phyloP scores from a whole-genome alignment of 1,284 basidiomycete species.

The Cerrena zonata region DNA sequence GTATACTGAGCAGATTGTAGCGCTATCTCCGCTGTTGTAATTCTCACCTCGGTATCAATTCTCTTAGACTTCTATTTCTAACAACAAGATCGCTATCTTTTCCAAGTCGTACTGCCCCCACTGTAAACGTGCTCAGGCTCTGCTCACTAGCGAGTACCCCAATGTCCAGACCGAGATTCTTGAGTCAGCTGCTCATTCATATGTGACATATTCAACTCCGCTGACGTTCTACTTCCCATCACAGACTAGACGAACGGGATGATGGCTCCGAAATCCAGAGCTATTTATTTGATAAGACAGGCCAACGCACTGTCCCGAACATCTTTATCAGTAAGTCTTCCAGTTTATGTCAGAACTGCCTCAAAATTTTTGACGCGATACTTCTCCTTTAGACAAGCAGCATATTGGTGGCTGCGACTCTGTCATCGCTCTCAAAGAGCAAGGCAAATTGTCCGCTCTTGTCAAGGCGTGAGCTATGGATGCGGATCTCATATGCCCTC shows the following conservation, averaged over 20 bases:
- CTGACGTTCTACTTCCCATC: background rate
- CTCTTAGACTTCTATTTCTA: conserved; percentile 43
- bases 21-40: background rate
- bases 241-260: conserved; percentile 40
- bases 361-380: background rate
- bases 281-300: conserved; percentile 55
- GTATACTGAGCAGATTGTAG: too few species aligned
- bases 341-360: conserved; percentile 1
- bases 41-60: background rate
- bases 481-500: too few species aligned
- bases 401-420: conserved; percentile 45
- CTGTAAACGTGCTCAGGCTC: conserved; percentile 51
- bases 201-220: background rate
- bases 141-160: conserved; percentile 48
- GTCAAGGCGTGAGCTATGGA: conserved; percentile 24
- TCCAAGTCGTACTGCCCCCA: conserved; percentile 64
- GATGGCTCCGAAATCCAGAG: conserved; percentile 55
- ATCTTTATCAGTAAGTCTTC: conserved; percentile 58
- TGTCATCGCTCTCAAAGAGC: conserved; percentile 22
- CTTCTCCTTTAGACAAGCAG: conserved; percentile 36
- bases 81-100: conserved; percentile 63
- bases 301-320: conserved; percentile 62
- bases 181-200: conserved; percentile 44
- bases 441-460: conserved; percentile 25
- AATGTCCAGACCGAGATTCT: conserved; percentile 44